Evolutionary conservation across 2,329 filamentous ascomycete species (phyloP).

Genomic region (Xylariaceae sp.): DNA sequence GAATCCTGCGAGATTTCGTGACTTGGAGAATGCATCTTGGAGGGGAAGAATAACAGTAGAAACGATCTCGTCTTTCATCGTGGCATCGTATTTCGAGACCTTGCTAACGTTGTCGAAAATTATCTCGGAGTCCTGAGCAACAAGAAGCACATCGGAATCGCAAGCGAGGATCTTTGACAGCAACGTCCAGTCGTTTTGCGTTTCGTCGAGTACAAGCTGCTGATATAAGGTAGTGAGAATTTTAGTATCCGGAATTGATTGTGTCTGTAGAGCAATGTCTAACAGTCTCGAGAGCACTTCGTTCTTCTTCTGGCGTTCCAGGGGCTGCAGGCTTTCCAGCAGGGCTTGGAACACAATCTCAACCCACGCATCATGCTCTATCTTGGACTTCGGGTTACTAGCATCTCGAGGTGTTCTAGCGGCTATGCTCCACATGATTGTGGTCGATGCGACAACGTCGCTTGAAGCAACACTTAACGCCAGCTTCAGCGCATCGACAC

Average conservation of each 20-base stretch:
- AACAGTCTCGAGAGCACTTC: slow-evolving; percentile 31
- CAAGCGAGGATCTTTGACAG: slow-evolving; percentile 40
- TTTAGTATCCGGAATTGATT: slow-evolving; percentile 32
- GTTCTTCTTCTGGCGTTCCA: slow-evolving; percentile 21
- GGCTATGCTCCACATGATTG: slow-evolving; percentile 38
- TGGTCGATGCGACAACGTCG: slow-evolving; percentile 35
- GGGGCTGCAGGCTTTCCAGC: slow-evolving; percentile 21
- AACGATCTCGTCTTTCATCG: slow-evolving; percentile 29
- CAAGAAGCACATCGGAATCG: slow-evolving; percentile 42
- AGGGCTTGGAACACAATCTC: slow-evolving; percentile 26
- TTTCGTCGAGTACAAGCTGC: slow-evolving; percentile 26
- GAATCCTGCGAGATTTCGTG: slow-evolving; percentile 38
- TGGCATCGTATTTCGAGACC: slow-evolving; percentile 19
- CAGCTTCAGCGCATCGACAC: slow-evolving; percentile 38
- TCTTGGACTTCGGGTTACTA: slow-evolving; percentile 29
- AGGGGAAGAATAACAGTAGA: slow-evolving; percentile 36
- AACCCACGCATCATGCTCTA: slow-evolving; percentile 28
- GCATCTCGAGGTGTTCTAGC: slow-evolving; percentile 27
- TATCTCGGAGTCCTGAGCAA: slow-evolving; percentile 29
- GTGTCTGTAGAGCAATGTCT: slow-evolving; percentile 32
- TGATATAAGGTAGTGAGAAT: slow-evolving; percentile 32
- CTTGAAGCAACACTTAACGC: slow-evolving; percentile 38
- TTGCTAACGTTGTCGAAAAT: slow-evolving; percentile 33
- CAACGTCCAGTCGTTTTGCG: slow-evolving; percentile 36
- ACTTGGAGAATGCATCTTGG: slow-evolving; percentile 37